Conservation (phyloP, 352 stramenopile genomes). For the Globisporangium okanoganense region DNA sequence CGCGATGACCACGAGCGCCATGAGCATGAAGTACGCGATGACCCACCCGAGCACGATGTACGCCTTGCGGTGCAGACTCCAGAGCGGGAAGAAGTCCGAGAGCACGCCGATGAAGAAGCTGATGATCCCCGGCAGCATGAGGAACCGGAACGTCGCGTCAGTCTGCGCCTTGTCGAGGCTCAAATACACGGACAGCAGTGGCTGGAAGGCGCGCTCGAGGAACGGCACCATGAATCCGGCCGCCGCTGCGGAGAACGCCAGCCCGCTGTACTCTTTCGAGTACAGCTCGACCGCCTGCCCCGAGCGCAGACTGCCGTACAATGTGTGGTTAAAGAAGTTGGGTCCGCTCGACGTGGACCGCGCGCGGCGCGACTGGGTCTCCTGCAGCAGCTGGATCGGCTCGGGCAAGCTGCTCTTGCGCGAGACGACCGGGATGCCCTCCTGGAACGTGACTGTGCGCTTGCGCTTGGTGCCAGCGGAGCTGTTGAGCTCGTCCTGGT, state of each 20-base stretch:
- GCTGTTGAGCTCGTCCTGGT: conserved; percentile 16
- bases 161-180: conserved; percentile 41
- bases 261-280: conserved; percentile 53
- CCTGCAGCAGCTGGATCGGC: conserved; percentile 64
- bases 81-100: conserved; percentile 80
- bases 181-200: conserved; percentile 57
- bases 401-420: conserved; percentile 57
- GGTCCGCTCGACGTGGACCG: conserved; percentile 43
- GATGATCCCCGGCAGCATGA: conserved; percentile 48
- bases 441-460: conserved; percentile 53
- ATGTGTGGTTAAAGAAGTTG: conserved; percentile 68
- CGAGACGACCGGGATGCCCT: conserved; percentile 51
- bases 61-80: conserved; percentile 69
- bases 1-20: conserved; percentile 59
- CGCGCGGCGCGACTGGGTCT: conserved; percentile 33
- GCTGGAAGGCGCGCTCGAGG: conserved; percentile 55
- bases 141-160: conserved; percentile 44
- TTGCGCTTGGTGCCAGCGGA: conserved; percentile 29
- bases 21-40: conserved; percentile 61
- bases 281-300: conserved; percentile 55
- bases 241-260: conserved; percentile 51
- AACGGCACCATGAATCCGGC: conserved; percentile 69
- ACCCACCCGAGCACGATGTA: conserved; percentile 78
- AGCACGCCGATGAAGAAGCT: conserved; percentile 75
- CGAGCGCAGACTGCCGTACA: conserved; percentile 64